Conservation (phyloP, 805 yeast genomes). For the Ogataea ramenticola region DNA sequence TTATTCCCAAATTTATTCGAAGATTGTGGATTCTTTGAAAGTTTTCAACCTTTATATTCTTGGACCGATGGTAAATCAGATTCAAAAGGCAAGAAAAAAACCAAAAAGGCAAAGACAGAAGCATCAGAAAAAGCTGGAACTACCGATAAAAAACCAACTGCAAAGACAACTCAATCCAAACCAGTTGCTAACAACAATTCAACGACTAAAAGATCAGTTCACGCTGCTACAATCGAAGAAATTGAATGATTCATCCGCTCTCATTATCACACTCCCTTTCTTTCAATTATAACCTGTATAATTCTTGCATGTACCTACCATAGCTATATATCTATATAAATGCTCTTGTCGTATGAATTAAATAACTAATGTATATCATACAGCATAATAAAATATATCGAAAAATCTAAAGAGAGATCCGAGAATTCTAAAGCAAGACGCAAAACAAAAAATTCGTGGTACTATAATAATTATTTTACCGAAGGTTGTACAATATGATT, state of each 20-base stretch:
- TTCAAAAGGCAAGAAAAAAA: constrained; percentile 6
- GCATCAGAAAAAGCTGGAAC: background rate
- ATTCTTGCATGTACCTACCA: too few relatives aligned
- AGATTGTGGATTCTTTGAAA: constrained; percentile 89
- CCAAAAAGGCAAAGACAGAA: background rate
- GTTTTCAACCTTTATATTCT: constrained; percentile 84
- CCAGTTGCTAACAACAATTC: background rate
- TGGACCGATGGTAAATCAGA: constrained; percentile 44
- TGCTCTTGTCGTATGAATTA: too few relatives aligned
- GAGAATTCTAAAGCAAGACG: too few relatives aligned
- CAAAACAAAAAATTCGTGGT: too few relatives aligned
- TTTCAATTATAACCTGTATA: too few relatives aligned
- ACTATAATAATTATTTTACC: too few relatives aligned
- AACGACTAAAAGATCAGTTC: background rate
- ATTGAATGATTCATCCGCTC: background rate
- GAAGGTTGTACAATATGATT: too few relatives aligned
- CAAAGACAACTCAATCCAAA: background rate
- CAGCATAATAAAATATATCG: too few relatives aligned
- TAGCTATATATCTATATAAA: too few relatives aligned
- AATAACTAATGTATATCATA: too few relatives aligned
- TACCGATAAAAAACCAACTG: background rate
- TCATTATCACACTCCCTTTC: too few relatives aligned
- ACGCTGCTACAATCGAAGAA: background rate
- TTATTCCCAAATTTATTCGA: constrained; percentile 92
- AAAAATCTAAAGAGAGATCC: too few relatives aligned